Evolutionary conservation across 768 basidiomycete genomes (phyloP), one percentile per base, ranked within the genome.

Genomic region (Suillus occidentalis): DNA sequence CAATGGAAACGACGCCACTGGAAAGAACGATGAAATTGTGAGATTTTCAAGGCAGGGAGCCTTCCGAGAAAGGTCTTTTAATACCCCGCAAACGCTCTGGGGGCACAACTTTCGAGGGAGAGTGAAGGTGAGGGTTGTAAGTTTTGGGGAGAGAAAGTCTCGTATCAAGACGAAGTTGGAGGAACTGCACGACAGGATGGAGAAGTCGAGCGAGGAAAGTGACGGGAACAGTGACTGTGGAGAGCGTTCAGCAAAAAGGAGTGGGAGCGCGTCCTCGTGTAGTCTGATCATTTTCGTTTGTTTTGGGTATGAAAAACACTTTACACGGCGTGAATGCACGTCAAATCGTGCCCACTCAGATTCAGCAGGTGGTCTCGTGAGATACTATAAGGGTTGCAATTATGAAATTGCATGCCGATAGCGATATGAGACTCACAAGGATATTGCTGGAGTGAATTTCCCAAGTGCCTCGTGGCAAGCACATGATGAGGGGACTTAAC

Each of bases 401-500:
- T 39, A 13, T 47, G 36, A 64, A 39, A 64, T 64, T 59, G 58
- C 18, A 31, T 59, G 18, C 12, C 8, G 12, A 6, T 20, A 59
- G 28, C 14, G 36, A 28, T 4, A 56, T 31, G 18, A 40, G 16
- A 69, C 75, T 66, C 57, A 77, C 76, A 40, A 76, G 66, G 6
- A 42, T 56, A 63, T 69, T 73, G 18, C 64, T 59, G 36, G 65
- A 60, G 43, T 64, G 67, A 10, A 63, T 66, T 18, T 72, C 65
- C 75, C 76, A 76, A 3, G 69, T 28, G 57, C 72, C 66, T n/a
- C 61, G 10, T 13, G 75, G 72, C 6, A 76, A 56, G 25, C 72
- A 76, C 72, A 74, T 72, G 60, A 74, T 56, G 13, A 76, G 69
- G 0, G 76, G 75, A 28, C 66, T 66, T 9, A 76, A 66, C 7